Conservation (phyloP, 257 asterid genomes). For the Jacaranda copaia region DNA sequence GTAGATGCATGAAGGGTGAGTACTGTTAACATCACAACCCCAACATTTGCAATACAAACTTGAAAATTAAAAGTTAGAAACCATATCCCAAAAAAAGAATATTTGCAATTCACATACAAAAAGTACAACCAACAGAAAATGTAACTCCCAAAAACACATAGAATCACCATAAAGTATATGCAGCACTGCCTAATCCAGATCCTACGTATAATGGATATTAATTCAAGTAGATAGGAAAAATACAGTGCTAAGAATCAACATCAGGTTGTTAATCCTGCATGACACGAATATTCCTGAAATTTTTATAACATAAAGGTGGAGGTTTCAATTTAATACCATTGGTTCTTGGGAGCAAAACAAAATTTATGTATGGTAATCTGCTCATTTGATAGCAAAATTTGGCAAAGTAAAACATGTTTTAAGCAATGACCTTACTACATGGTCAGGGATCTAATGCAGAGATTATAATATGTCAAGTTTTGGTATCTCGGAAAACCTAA, state of each 20-base stretch:
- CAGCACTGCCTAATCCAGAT: not conserved
- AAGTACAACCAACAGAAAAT: not conserved
- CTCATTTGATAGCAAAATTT: slow-evolving; percentile 8
- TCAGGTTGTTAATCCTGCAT: not conserved
- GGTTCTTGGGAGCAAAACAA: not conserved
- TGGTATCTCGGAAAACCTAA: not conserved
- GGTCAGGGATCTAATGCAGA: slow-evolving; percentile 24
- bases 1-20: slow-evolving; percentile 1
- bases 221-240: slow-evolving; percentile 2
- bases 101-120: not conserved
- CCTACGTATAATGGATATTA: not conserved
- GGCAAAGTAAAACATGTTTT: not conserved
- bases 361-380: not conserved
- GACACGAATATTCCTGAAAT: not conserved
- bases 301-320: not conserved
- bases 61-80: not conserved
- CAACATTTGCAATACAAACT: not conserved
- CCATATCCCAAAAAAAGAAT: not conserved
- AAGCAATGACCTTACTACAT: not conserved
- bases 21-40: not conserved
- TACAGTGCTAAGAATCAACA: not conserved
- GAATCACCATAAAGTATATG: not conserved
- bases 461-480: not conserved
- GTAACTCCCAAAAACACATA: not conserved
- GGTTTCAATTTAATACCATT: not conserved